Conservation (phyloP, 208 protist species). For the Leishmania arabica region DNA sequence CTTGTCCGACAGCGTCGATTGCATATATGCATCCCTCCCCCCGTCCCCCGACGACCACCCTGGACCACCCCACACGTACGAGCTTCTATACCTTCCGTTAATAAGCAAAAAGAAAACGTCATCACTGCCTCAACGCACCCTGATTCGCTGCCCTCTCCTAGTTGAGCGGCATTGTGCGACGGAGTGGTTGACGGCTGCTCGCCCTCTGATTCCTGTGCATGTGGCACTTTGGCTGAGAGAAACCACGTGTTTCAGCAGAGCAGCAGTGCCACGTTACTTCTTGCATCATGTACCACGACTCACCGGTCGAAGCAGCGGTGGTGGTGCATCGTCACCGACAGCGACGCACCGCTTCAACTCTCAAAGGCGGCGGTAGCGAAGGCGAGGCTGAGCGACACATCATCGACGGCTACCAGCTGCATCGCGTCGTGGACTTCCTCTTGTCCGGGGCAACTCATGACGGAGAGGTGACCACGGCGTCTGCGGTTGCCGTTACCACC, state of each 20-base stretch:
- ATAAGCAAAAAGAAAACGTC: neutral
- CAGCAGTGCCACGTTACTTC: neutral
- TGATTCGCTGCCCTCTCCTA: too few species aligned
- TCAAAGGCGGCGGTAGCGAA: neutral
- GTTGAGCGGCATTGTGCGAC: neutral
- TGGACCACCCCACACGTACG: neutral
- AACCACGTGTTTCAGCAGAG: neutral
- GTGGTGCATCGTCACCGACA: conserved; percentile 42
- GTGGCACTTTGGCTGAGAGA: neutral
- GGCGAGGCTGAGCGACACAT: conserved; percentile 14
- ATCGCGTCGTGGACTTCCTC: conserved; percentile 32
- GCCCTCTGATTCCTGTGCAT: neutral
- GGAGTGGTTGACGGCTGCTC: neutral
- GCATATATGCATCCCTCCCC: neutral
- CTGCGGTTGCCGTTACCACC: too few species aligned
- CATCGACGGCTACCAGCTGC: conserved; percentile 27
- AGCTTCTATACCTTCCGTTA: neutral
- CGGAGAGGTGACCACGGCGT: neutral
- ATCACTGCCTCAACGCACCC: neutral
- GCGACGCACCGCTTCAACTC: conserved; percentile 1
- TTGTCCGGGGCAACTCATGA: conserved; percentile 7
- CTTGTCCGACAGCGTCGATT: neutral
- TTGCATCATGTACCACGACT: conserved; percentile 75
- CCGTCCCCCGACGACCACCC: neutral
- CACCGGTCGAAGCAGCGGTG: conserved; percentile 49